Evolutionary conservation across 345 rosid species (phyloP).

Genomic region (Conringia planisiliqua): DNA sequence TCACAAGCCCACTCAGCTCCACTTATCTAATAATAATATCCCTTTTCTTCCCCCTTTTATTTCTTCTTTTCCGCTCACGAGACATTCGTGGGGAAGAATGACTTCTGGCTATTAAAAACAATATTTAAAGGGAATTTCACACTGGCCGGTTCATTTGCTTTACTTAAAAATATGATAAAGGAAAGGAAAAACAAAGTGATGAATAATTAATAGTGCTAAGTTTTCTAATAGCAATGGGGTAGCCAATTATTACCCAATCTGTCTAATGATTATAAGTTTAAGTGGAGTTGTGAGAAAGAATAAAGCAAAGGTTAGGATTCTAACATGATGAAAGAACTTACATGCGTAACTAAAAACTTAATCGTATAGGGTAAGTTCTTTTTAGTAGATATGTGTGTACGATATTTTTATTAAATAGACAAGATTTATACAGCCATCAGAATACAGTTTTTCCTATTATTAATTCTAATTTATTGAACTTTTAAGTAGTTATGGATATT

Average conservation of each 20-base stretch:
- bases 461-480: not conserved
- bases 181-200: constrained; percentile 23
- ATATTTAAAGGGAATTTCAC: constrained; percentile 24
- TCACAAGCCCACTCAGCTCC: constrained; percentile 28
- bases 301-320: constrained; percentile 23
- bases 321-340: constrained; percentile 18
- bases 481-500: too few species aligned
- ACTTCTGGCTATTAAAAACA: constrained; percentile 9
- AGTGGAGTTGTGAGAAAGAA: constrained; percentile 33
- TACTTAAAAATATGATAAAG: constrained; percentile 23
- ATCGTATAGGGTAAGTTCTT: not conserved
- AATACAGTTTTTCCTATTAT: not conserved
- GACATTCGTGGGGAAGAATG: constrained; percentile 35
- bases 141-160: constrained; percentile 30
- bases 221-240: constrained; percentile 29
- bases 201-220: constrained; percentile 24
- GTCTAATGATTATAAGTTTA: constrained; percentile 34
- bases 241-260: constrained; percentile 36
- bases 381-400: not conserved
- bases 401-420: too few species aligned
- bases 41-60: not conserved
- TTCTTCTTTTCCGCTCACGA: constrained; percentile 20
- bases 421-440: not conserved
- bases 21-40: constrained; percentile 16
- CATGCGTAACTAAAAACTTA: constrained; percentile 1